Evolutionary conservation across 1,284 basidiomycete species (phyloP).

Genomic region (Schizophyllum amplum): DNA sequence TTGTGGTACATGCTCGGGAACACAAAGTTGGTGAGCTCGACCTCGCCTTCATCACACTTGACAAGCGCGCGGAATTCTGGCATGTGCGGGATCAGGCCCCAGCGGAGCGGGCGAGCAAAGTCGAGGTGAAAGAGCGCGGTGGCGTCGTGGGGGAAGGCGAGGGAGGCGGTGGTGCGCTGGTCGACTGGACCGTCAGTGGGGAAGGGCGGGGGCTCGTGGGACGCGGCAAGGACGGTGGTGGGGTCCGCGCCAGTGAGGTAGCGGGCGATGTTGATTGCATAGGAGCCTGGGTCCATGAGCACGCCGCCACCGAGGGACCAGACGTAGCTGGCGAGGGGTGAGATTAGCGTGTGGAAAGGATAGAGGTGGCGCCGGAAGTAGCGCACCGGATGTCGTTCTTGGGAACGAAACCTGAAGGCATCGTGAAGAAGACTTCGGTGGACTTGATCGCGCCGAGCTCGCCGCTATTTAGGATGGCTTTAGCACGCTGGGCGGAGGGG

Average conservation of each 20-base stretch:
- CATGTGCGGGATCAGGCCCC: slow-evolving; percentile 25
- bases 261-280: slow-evolving; percentile 29
- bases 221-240: slow-evolving; percentile 25
- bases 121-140: slow-evolving; percentile 26
- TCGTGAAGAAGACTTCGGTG: slow-evolving; percentile 18
- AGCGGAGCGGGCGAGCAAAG: slow-evolving; percentile 17
- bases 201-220: slow-evolving; percentile 17
- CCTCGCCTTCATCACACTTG: slow-evolving; percentile 30
- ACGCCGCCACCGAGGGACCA: slow-evolving; percentile 53
- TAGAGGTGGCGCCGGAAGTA: no score
- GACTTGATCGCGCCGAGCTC: slow-evolving; percentile 26
- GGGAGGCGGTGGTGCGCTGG: slow-evolving; percentile 26
- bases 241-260: slow-evolving; percentile 33
- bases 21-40: slow-evolving; percentile 31
- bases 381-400: slow-evolving; percentile 45
- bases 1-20: slow-evolving; percentile 29
- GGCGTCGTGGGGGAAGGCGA: slow-evolving; percentile 28
- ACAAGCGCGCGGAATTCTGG: slow-evolving; percentile 25
- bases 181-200: slow-evolving; percentile 25
- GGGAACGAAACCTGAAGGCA: slow-evolving; percentile 23
- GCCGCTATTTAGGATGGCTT: slow-evolving; percentile 31
- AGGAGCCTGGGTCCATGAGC: slow-evolving; percentile 55
- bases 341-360: no score
- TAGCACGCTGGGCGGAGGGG: slow-evolving; percentile 40
- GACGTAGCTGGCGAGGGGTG: slow-evolving; percentile 29